Base-by-base conservation (phyloP, 768 basidiomycete genomes). In the Tulasnella sp. region DNA sequence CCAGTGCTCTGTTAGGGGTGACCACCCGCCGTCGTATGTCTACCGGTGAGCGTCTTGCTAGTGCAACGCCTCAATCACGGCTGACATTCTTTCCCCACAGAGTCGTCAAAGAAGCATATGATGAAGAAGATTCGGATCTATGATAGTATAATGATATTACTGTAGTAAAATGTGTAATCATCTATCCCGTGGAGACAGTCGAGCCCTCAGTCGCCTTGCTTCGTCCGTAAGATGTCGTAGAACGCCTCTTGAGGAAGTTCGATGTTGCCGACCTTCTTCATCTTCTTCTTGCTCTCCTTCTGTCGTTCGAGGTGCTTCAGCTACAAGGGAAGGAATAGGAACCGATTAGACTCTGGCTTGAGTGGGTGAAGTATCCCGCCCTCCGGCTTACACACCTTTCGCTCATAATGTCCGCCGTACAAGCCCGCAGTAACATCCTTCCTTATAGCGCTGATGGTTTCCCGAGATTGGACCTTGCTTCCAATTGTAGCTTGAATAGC, bases 241-340 rank as follows among this genome's bases (percentile, higher is more conserved):
- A 99, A 99, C 1, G 97, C 97, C 83, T 97, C 95, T 83, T 98
- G 96, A 40, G 97, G 96, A 58, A 99, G 89, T 80, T 95, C 92
- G 75, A 98, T 94, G 79, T 88, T 91, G 46, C 96, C 96, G 76
- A 97, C 88, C 81, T 91, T 90, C 86, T 97, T 98, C 90, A 99
- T 92, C 80, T 89, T 88, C 75, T 91, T 90, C 86, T 98, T 98
- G 58, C 95, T 92, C 84, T 95, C 95, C 86, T 98, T 98, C 85
- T 99, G 97, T 82, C 86, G 87, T 80, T 87, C 85, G 44, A 88
- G 84, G 27, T 86, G 86, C 82, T 88, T 87, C 5, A 79, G 62
- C 78, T 79, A 48, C 31, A 76, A 68, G 42, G 27, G 16, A 7
- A 10, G 9, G 24, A 74, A 21, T 14, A 44, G 27, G 71, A 39